Percentiles rank a stretch among this genome's conserved stretches.
Conservation (phyloP, 495 filamentous ascomycete genomes). For the Diplogelasinospora grovesii region DNA sequence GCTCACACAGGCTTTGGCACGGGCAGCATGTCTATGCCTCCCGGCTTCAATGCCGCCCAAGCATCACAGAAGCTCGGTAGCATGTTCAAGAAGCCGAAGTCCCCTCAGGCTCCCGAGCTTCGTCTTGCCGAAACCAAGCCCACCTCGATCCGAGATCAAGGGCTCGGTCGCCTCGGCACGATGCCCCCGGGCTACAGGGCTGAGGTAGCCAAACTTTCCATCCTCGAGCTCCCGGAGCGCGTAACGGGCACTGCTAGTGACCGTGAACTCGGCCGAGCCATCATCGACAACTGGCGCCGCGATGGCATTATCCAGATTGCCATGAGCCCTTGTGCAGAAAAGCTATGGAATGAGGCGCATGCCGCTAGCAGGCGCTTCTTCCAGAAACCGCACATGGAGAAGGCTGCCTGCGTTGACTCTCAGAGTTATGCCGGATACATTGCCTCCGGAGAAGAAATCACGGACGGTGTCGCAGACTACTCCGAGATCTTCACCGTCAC, state of each 20-base stretch:
- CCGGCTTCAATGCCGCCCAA: slow-evolving; percentile 15
- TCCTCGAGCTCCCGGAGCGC: slow-evolving; percentile 28
- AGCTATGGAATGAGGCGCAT: slow-evolving; percentile 21
- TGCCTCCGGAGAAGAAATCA: slow-evolving; percentile 42
- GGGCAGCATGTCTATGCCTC: slow-evolving; percentile 17
- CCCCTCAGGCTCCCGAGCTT: no score
- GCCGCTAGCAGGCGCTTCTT: slow-evolving; percentile 34
- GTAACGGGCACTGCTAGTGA: slow-evolving; percentile 22
- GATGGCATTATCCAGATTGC: slow-evolving; percentile 40
- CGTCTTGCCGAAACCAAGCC: no score
- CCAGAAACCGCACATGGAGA: slow-evolving; percentile 20
- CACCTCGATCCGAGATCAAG: no score
- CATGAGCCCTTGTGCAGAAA: slow-evolving; percentile 20
- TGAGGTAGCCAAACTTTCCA: slow-evolving; percentile 23
- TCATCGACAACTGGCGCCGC: slow-evolving; percentile 33
- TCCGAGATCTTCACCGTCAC: slow-evolving; percentile 44
- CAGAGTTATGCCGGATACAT: slow-evolving; percentile 42
- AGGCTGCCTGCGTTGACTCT: slow-evolving; percentile 36
- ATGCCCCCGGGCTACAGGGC: slow-evolving; percentile 35
- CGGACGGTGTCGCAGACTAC: slow-evolving; percentile 40
- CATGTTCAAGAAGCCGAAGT: slow-evolving; percentile 3
- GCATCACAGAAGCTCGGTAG: no score
- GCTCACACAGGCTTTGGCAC: not conserved
- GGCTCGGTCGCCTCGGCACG: slow-evolving; percentile 9
- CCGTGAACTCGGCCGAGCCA: slow-evolving; percentile 24